Base-by-base conservation (phyloP, 2,329 filamentous ascomycete species). In the Diaporthe humulicola region DNA sequence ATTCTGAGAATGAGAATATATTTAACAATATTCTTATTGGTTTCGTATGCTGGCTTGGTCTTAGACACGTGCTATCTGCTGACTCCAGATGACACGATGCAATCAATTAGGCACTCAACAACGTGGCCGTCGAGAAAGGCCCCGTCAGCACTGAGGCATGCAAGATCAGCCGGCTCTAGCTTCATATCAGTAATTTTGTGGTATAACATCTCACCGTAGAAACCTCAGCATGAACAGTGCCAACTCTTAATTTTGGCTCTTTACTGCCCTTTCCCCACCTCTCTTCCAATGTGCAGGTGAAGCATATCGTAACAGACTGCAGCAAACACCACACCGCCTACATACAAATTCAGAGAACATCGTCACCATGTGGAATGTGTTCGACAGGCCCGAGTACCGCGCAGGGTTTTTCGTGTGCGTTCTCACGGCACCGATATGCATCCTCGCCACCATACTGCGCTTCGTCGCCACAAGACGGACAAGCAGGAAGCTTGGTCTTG, bases 381-480 rank as follows among this genome's bases (percentile, higher is more conserved):
- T 52, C n/a, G 48, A 52, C 5, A 52, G 48, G 48, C 5, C 14
- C 3, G 48, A 52, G 25, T 52, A 52, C 48, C 48, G 48, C 12
- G 48, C 57, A 22, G 33, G 30, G 2, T 60, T 60, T 36, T n/a
- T 60, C 57, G 57, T 60, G 57, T 38, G 30, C 22, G 19, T 70
- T n/a, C 30, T 70, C 33, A 57, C 30, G 10, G 15, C 33, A 9
- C 50, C 66, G 28, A 30, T 70, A 8, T 70, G 33, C 28, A 70
- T 70, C 22, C 19, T 57, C 17, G 66, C 66, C 22, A 70, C 66
- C 17, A 22, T 45, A 25, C 19, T 70, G 33, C 66, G 66, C 33
- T 52, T 70, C 14, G 50, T 56, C 33, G 14, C 48, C n/a, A 56
- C 66, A 9, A 70, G 28, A 28, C 28, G 33, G 28, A 25, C n/a